A percentile compares a stretch with the other conserved stretches of the same genome.
phyloP scores from a whole-genome alignment of 805 yeast genomes.

The Ogataea neopini region DNA sequence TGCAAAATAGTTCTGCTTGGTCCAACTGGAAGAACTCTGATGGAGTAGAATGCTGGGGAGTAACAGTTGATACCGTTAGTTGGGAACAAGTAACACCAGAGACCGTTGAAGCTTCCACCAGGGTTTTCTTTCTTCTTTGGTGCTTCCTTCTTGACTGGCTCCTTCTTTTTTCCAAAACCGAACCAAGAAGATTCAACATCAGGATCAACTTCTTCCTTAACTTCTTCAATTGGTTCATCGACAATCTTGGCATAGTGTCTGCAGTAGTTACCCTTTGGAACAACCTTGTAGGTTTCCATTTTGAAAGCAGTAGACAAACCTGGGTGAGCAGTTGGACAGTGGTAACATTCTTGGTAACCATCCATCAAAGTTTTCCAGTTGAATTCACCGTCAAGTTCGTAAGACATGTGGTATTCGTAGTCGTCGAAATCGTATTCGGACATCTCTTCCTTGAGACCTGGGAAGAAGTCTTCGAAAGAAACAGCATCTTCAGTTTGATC shows the following conservation, averaged over 20 bases:
- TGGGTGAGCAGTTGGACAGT: slow-evolving; percentile 69
- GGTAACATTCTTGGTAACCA: slow-evolving; percentile 68
- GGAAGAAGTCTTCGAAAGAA: slow-evolving; percentile 54
- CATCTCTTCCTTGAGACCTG: slow-evolving; percentile 52
- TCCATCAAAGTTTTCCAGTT: slow-evolving; percentile 71
- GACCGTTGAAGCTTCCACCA: slow-evolving; percentile 62
- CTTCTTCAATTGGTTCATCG: slow-evolving; percentile 34
- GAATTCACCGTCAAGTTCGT: slow-evolving; percentile 61
- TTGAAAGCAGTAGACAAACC: slow-evolving; percentile 56
- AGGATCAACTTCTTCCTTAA: slow-evolving; percentile 34
- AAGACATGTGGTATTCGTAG: slow-evolving; percentile 65
- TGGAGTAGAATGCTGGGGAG: slow-evolving; percentile 67
- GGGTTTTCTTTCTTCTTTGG: slow-evolving; percentile 43
- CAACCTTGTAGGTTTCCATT: slow-evolving; percentile 67
- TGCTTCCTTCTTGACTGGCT: slow-evolving; percentile 17
- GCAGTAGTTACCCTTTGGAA: slow-evolving; percentile 57
- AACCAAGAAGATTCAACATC: slow-evolving; percentile 50
- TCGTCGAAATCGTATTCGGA: slow-evolving; percentile 59
- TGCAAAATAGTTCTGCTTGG: slow-evolving; percentile 58
- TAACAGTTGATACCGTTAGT: slow-evolving; percentile 63
- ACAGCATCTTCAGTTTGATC: slow-evolving; percentile 43
- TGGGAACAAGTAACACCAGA: slow-evolving; percentile 64
- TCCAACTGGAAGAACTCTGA: slow-evolving; percentile 56
- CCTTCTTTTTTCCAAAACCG: slow-evolving; percentile 46
- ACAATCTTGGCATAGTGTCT: slow-evolving; percentile 62